Conservation (phyloP, 805 yeast species). For the Lachancea sp. region DNA sequence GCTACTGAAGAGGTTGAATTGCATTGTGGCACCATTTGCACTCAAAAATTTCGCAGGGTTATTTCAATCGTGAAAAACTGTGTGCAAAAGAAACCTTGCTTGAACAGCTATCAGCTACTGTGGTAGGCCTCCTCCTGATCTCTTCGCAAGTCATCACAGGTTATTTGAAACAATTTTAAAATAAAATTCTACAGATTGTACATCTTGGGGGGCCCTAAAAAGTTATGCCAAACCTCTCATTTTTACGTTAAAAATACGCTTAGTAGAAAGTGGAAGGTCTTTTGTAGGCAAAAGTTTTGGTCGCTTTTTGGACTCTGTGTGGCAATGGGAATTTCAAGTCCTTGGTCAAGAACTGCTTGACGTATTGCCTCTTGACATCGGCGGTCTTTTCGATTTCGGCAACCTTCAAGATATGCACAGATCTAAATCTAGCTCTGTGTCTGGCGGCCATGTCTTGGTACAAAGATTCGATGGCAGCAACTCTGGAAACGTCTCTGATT, state of each 20-base stretch:
- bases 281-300: conserved; percentile 81
- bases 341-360: conserved; percentile 91
- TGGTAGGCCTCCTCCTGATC: no score
- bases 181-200: conserved; percentile 11
- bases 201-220: conserved; percentile 5
- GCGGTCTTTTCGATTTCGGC: conserved; percentile 97
- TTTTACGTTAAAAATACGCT: conserved; percentile 20
- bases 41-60: no score
- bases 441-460: conserved; percentile 99
- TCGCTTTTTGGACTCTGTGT: conserved; percentile 94
- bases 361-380: conserved; percentile 98
- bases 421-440: conserved; percentile 99
- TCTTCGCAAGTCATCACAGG: neutral
- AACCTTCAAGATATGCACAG: conserved; percentile 98
- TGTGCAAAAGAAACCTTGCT: no score
- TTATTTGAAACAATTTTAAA: conserved; percentile 9
- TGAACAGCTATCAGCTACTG: no score
- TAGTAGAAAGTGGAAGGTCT: conserved; percentile 98
- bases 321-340: conserved; percentile 99
- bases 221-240: conserved; percentile 2
- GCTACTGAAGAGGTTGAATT: no score
- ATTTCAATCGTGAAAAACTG: no score
- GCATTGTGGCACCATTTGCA: no score
- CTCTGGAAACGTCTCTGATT: conserved; percentile 99
- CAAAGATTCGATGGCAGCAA: conserved; percentile 96